Base-by-base conservation (phyloP, 495 filamentous ascomycete species). In the Penicillium canescens region DNA sequence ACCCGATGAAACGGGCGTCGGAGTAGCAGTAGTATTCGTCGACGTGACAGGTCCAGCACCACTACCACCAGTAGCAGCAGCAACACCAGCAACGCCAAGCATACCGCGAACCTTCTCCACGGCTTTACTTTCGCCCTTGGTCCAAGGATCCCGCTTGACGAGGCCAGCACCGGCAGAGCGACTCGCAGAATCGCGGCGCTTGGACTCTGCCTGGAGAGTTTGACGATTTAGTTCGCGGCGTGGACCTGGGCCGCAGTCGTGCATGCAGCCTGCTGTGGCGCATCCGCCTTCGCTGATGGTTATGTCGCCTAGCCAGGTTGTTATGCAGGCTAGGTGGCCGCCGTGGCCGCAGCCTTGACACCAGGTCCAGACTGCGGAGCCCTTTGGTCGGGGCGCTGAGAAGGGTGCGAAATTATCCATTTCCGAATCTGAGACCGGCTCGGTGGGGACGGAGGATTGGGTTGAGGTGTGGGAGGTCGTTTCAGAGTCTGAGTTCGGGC, bases 311-410 rank as follows among this genome's bases (percentile, higher is more conserved):
- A 88, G 83, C 88, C 88, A 92, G 4, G 75, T 79, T 42, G 76
- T 75, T 42, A 91, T 77, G 57, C 89, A 92, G 20, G 78, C 79
- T 1, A 81, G 67, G 66, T 92, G 89, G 6, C 88, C 88, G 41
- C 88, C 87, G 56, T 92, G 89, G 16, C 83, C 84, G 53, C 89
- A 92, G 37, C 83, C 81, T 50, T 87, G 83, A 55, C 89, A 92
- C 75, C 82, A 86, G 61, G 78, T 82, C 87, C 87, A 91, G 9
- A 82, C 62, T 16, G 63, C 60, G 21, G 71, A 62, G 34, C 66
- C 72, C 45, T 67, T 67, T 21, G 69, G 62, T 6, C 70, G 63
- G 11, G 58, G 54, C 12, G 59, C 46, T 13, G 57, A 48, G 46
- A 56, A 69, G 12, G 56, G 20, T 2, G 63, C 47, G 13, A 63